Conservation (phyloP, 2,329 filamentous ascomycete genomes). For the Stachybotrys elegans region DNA sequence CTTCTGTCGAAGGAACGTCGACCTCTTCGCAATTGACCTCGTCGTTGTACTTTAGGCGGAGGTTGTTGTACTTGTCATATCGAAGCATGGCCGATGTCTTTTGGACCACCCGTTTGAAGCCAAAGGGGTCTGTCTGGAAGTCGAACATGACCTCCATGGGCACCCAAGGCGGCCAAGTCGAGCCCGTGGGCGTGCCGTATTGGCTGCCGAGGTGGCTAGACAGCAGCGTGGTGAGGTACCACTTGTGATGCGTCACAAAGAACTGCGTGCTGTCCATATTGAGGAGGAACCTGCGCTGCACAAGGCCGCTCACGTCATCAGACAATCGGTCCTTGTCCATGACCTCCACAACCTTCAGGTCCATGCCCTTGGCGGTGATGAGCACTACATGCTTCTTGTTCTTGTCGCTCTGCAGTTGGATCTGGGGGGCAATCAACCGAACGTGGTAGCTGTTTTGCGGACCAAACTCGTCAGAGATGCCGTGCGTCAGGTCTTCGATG, state of each 20-base stretch:
- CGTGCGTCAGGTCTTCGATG: constrained; percentile 61
- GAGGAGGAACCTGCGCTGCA: constrained; percentile 88
- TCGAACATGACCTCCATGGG: constrained; percentile 98
- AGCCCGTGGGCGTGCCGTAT: constrained; percentile 79
- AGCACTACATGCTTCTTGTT: constrained; percentile 95
- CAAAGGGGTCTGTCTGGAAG: constrained; percentile 87
- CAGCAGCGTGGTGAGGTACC: constrained; percentile 75
- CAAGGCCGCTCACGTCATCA: constrained; percentile 89
- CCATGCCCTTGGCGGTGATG: constrained; percentile 96
- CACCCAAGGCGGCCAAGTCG: constrained; percentile 96
- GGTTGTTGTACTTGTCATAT: constrained; percentile 97
- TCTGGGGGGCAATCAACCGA: constrained; percentile 91
- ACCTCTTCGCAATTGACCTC: constrained; percentile 69
- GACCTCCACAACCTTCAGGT: constrained; percentile 93
- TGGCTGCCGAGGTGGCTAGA: constrained; percentile 92
- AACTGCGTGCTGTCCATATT: constrained; percentile 98
- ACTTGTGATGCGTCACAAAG: constrained; percentile 93
- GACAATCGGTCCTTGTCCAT: constrained; percentile 94
- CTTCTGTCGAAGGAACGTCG: constrained; percentile 45
- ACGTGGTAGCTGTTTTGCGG: constrained; percentile 93
- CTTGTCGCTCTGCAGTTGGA: constrained; percentile 97
- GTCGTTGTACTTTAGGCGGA: constrained; percentile 95
- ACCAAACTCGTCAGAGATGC: constrained; percentile 82
- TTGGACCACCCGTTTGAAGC: constrained; percentile 96
- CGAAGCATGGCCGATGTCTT: constrained; percentile 91